Percentiles rank a stretch among this genome's conserved stretches.
These are phyloP conservation scores for Quillaja saponaria DNA, from an alignment of 306 rosid species.

Conservation along the genomic window DNA sequence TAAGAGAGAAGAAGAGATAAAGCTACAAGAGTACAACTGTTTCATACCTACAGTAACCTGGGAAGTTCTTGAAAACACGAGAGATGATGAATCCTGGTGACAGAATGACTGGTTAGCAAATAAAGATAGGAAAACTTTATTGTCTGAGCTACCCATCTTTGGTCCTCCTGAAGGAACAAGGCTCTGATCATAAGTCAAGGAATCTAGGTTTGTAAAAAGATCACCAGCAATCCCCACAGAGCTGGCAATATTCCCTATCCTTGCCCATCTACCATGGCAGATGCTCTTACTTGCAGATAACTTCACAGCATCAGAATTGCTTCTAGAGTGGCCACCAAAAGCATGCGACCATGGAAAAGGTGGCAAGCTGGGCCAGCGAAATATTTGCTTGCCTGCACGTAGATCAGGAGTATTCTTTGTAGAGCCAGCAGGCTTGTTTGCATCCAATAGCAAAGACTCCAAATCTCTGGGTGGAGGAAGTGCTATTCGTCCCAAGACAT, in stretches of 20 bases:
- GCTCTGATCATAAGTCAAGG: slow-evolving; percentile 63
- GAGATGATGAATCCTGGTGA: slow-evolving; percentile 46
- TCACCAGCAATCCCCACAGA: slow-evolving; percentile 36
- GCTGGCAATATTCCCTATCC: slow-evolving; percentile 51
- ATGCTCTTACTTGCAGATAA: slow-evolving; percentile 61
- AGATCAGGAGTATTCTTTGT: slow-evolving; percentile 61
- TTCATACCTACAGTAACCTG: slow-evolving; percentile 51
- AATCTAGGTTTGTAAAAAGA: slow-evolving; percentile 67
- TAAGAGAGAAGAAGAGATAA: not conserved
- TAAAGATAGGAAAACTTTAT: slow-evolving; percentile 27
- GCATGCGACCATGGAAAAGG: slow-evolving; percentile 89
- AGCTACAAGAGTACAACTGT: slow-evolving; percentile 10
- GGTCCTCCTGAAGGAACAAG: slow-evolving; percentile 60
- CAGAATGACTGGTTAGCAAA: slow-evolving; percentile 46
- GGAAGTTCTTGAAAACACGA: slow-evolving; percentile 52
- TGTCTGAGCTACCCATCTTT: slow-evolving; percentile 44
- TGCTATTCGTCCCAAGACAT: slow-evolving; percentile 61
- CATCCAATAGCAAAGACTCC: slow-evolving; percentile 88
- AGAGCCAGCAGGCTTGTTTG: slow-evolving; percentile 54
- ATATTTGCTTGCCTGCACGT: slow-evolving; percentile 69
- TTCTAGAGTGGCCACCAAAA: slow-evolving; percentile 72
- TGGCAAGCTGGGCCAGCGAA: slow-evolving; percentile 73
- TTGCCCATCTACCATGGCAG: slow-evolving; percentile 88
- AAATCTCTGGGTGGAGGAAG: slow-evolving; percentile 73
- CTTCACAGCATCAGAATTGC: slow-evolving; percentile 69